These are phyloP conservation scores for Fonsecaea monophora DNA, from an alignment of 2,329 filamentous ascomycete genomes.

Conservation along the genomic window DNA sequence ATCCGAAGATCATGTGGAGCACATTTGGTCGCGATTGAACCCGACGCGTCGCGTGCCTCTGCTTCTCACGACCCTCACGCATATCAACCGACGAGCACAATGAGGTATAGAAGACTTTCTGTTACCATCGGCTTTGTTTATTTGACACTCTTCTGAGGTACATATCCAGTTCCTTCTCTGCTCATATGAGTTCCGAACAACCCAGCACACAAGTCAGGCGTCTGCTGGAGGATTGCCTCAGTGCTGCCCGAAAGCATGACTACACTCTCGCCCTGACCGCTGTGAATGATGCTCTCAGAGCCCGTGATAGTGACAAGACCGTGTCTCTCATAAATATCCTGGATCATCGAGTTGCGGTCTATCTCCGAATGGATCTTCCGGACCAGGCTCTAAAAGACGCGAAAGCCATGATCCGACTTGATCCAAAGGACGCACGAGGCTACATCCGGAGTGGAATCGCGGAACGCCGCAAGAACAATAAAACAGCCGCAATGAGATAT, in stretches of 20 bases:
- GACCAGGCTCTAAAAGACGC: slow-evolving; percentile 62
- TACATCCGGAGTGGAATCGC: slow-evolving; percentile 63
- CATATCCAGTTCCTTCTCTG: neutral
- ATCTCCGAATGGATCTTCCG: slow-evolving; percentile 57
- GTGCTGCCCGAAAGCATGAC: slow-evolving; percentile 23
- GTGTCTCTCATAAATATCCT: slow-evolving; percentile 38
- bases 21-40: neutral
- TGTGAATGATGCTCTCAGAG: slow-evolving; percentile 23
- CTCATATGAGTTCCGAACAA: slow-evolving; percentile 1
- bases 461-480: slow-evolving; percentile 55
- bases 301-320: neutral
- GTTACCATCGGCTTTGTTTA: neutral
- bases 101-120: neutral
- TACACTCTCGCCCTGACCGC: slow-evolving; percentile 24
- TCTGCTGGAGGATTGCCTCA: slow-evolving; percentile 23
- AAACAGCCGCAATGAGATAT: slow-evolving; percentile 61
- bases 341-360: slow-evolving; percentile 44
- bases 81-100: no score
- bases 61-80: no score
- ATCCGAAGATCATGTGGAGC: neutral
- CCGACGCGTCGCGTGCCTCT: neutral
- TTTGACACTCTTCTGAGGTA: neutral
- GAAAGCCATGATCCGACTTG: slow-evolving; percentile 61
- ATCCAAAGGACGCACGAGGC: slow-evolving; percentile 61
- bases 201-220: neutral